Percentiles rank a stretch among this genome's conserved stretches.
Conservation (phyloP, 2,329 filamentous ascomycete species). For the Alternaria infectoria region DNA sequence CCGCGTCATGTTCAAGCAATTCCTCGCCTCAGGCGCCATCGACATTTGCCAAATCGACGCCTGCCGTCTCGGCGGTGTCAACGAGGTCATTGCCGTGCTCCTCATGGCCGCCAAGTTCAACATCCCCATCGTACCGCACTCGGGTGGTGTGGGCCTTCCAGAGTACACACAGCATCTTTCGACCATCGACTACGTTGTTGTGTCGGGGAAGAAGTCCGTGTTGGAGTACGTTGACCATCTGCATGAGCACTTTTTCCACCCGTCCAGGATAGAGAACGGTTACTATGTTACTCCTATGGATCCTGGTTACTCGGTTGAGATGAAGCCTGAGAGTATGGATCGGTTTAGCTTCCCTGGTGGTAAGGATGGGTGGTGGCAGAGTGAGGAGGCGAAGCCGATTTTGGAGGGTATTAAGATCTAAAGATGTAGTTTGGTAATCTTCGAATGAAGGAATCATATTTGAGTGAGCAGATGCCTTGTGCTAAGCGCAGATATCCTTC, state of each 20-base stretch:
- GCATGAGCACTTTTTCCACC: slow-evolving; percentile 91
- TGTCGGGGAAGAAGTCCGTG: slow-evolving; percentile 79
- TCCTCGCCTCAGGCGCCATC: slow-evolving; percentile 78
- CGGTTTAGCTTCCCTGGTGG: slow-evolving; percentile 76
- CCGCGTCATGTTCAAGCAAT: slow-evolving; percentile 91
- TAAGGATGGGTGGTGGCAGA: slow-evolving; percentile 84
- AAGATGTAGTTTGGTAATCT: not conserved
- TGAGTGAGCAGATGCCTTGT: not conserved
- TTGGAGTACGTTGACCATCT: slow-evolving; percentile 93
- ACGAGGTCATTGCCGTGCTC: slow-evolving; percentile 89
- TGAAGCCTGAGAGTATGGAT: slow-evolving; percentile 89
- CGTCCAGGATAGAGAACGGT: slow-evolving; percentile 78
- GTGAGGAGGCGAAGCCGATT: slow-evolving; percentile 77
- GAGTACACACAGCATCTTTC: slow-evolving; percentile 94
- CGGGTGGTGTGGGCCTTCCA: slow-evolving; percentile 85
- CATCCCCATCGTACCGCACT: slow-evolving; percentile 87
- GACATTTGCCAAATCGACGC: slow-evolving; percentile 91
- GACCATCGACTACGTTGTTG: slow-evolving; percentile 91
- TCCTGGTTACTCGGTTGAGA: slow-evolving; percentile 90
- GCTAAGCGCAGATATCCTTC: not conserved
- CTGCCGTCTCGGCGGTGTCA: slow-evolving; percentile 86
- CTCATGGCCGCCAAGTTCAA: slow-evolving; percentile 81
- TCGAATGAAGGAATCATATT: not conserved
- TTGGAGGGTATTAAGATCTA: slow-evolving; percentile 63
- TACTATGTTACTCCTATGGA: slow-evolving; percentile 86